Evolutionary conservation across 1,284 basidiomycete species (phyloP), one percentile per base, ranked within the genome.

Genomic region (Heterobasidion parviporum): DNA sequence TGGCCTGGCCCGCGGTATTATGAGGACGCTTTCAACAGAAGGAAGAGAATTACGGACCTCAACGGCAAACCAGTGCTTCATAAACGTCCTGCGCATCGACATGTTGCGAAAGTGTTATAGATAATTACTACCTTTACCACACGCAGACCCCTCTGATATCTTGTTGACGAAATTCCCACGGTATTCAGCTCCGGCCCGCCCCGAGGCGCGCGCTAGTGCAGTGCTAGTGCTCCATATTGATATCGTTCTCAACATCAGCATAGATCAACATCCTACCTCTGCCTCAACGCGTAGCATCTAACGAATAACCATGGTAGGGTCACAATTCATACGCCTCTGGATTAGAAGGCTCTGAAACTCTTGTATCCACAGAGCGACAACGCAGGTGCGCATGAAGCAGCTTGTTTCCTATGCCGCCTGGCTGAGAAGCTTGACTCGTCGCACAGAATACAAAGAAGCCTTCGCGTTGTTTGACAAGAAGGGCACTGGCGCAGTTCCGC

Each of bases 391-490:
- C 49, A 26, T 20, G 14, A 35, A 36, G 32, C 41, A 18, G 46
- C 16, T 26, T 4, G 46, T 48, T 48, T 32, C 20, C 51, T 26
- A 47, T 50, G 44, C 35, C 36, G 20, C 36, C 6, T 43, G 8
- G 2, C 18, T 44, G 14, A 8, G n/a, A 6, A 10, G 8, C 38
- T 12, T 12, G 46, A 48, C 32, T n/a, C n/a, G 5, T 14, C 36
- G 35, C 10, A 36, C 75, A 90, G 93, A 95, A 73, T 94, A 94
- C 80, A 92, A 93, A 66, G 94, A 98, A 72, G 95, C 95, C 6
- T 98, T 98, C 68, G 94, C 94, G 36, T 86, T 99, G 32, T 98
- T 98, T 70, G 96, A 99, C 78, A 99, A 99, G 78, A 87, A 88
- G 65, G 95, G 96, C 35, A 92, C 90, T 2, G 94, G 94, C 16